Conservation (phyloP, 2,329 filamentous ascomycete genomes). For the Pyrenochaeta sp. region DNA sequence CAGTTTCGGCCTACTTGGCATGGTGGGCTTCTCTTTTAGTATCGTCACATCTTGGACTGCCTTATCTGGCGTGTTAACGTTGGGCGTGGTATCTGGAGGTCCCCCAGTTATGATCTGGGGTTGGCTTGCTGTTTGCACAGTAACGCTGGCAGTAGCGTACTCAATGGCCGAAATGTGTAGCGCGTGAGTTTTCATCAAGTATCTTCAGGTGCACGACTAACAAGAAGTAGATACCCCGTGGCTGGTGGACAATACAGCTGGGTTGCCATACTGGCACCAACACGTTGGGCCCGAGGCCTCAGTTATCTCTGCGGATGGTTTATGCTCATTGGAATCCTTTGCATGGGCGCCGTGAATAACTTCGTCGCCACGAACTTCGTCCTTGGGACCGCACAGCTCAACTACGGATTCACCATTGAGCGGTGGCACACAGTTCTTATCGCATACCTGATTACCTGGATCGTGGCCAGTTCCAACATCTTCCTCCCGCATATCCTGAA, state of each 20-base stretch:
- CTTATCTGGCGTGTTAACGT: conserved; percentile 62
- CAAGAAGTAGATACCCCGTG: conserved; percentile 61
- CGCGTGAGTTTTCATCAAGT: conserved; percentile 34
- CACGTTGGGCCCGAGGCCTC: conserved; percentile 42
- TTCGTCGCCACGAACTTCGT: conserved; percentile 64
- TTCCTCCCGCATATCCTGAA: conserved; percentile 60
- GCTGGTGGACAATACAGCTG: conserved; percentile 66
- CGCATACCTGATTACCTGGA: conserved; percentile 57
- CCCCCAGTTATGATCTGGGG: conserved; percentile 67
- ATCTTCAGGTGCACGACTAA: no score
- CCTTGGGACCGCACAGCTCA: conserved; percentile 62
- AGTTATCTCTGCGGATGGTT: conserved; percentile 52
- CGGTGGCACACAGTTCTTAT: conserved; percentile 65
- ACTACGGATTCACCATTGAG: conserved; percentile 60
- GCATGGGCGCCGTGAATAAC: conserved; percentile 64
- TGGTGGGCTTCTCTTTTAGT: conserved; percentile 66
- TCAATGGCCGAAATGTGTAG: conserved; percentile 67
- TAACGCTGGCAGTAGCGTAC: conserved; percentile 62
- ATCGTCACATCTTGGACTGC: conserved; percentile 68
- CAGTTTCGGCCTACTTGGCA: conserved; percentile 62
- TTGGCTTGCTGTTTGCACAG: conserved; percentile 61
- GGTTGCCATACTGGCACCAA: conserved; percentile 64
- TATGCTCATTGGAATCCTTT: conserved; percentile 51
- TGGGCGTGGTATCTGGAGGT: conserved; percentile 63
- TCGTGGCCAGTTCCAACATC: conserved; percentile 58